These are phyloP conservation scores for Ettlia oleoabundans DNA, from an alignment of 139 green algal genomes.

Conservation along the genomic window DNA sequence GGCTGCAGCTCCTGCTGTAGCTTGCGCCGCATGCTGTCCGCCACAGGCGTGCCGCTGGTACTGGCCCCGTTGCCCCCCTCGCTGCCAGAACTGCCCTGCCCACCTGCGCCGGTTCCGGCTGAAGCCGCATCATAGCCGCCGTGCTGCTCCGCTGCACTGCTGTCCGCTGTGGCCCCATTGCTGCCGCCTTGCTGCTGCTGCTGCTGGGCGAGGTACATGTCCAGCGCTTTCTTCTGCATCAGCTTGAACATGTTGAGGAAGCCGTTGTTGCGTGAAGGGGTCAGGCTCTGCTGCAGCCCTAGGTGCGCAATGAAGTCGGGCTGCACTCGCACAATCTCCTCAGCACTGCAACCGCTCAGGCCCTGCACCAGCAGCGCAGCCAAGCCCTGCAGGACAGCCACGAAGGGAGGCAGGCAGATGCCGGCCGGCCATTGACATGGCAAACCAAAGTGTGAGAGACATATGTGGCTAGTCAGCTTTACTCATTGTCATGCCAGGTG, in stretches of 20 bases:
- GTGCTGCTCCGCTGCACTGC: neutral
- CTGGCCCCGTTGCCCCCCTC: neutral
- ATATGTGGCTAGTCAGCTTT: too few species aligned
- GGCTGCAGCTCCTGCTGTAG: conserved; percentile 44
- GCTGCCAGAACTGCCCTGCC: neutral
- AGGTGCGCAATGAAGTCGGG: conserved; percentile 91
- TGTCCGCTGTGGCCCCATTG: neutral
- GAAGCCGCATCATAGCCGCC: neutral
- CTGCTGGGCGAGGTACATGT: conserved; percentile 49
- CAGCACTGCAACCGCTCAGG: conserved; percentile 81
- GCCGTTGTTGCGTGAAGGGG: conserved; percentile 97
- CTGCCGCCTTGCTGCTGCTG: neutral
- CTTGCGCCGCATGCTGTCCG: conserved; percentile 53
- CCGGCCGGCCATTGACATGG: too few species aligned
- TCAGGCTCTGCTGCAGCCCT: conserved; percentile 95
- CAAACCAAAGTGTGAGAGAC: too few species aligned
- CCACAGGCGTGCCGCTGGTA: conserved; percentile 44
- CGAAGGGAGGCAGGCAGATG: conserved; percentile 1
- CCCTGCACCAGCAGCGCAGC: conserved; percentile 92
- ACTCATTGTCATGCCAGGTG: too few species aligned
- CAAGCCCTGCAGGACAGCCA: conserved; percentile 63
- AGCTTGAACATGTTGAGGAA: conserved; percentile 97
- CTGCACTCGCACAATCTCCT: conserved; percentile 66
- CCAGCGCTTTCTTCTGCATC: conserved; percentile 73
- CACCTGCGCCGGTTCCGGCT: neutral